These are phyloP conservation scores for Forsythia suspensa DNA, from an alignment of 257 asterid species.

Conservation along the genomic window DNA sequence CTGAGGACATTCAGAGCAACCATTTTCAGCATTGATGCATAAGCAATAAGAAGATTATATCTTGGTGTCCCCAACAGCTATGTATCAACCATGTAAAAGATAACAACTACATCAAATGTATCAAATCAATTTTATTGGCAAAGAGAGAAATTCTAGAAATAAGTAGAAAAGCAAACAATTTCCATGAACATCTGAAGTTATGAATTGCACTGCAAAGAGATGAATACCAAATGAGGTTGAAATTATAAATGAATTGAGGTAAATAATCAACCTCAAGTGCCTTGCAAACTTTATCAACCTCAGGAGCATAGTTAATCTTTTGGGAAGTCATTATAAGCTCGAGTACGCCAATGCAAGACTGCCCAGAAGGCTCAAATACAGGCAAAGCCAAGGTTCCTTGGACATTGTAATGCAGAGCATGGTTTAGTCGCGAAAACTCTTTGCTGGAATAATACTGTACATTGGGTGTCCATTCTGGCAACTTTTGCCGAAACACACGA, in stretches of 20 bases:
- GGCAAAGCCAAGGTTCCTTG: conserved; percentile 92
- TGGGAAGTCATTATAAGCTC: conserved; percentile 96
- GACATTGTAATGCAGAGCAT: conserved; percentile 79
- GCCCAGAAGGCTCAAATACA: conserved; percentile 88
- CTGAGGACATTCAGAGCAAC: not conserved
- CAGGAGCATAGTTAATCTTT: conserved; percentile 87
- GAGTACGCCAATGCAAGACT: conserved; percentile 76
- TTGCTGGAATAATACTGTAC: conserved; percentile 92
- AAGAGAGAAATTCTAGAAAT: not conserved
- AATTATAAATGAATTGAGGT: not conserved
- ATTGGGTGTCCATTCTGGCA: conserved; percentile 97
- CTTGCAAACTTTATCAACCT: conserved; percentile 95
- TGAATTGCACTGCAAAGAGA: not conserved
- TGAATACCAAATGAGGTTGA: conserved; percentile 15
- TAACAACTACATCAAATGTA: not conserved
- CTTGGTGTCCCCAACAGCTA: not conserved
- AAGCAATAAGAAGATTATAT: not conserved
- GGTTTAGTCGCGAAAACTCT: conserved; percentile 79
- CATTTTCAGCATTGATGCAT: not conserved
- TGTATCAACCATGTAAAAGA: not conserved
- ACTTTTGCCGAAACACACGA: conserved; percentile 70
- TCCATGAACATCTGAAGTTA: not conserved
- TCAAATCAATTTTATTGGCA: not conserved
- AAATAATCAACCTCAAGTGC: conserved; percentile 83
- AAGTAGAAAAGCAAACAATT: conserved; percentile 3